These are phyloP conservation scores for Aphanomyces astaci DNA, from an alignment of 352 stramenopile genomes.

Conservation along the genomic window DNA sequence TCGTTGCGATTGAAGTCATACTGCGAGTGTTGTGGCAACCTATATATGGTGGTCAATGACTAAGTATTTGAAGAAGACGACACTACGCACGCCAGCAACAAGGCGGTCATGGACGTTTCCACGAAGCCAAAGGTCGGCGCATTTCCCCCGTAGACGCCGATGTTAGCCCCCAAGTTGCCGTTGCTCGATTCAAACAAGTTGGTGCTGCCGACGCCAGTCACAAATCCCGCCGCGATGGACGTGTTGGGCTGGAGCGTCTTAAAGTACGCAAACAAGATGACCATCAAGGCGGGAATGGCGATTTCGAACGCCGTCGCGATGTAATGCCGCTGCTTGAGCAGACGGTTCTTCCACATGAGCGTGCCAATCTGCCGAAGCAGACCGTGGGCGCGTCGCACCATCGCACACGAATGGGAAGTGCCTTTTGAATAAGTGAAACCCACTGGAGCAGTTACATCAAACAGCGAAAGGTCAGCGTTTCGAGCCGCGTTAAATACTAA, in stretches of 20 bases:
- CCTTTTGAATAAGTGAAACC: neutral
- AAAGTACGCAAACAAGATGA: slow-evolving; percentile 48
- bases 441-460: too few relatives aligned
- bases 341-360: slow-evolving; percentile 69
- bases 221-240: neutral
- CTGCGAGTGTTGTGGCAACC: neutral
- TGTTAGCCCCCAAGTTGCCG: neutral
- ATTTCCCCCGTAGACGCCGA: neutral
- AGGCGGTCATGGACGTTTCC: slow-evolving; percentile 51
- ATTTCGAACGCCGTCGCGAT: slow-evolving; percentile 48
- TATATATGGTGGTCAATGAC: neutral
- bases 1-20: slow-evolving; percentile 35
- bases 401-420: neutral
- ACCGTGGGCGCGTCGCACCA: neutral
- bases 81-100: slow-evolving; percentile 52
- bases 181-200: neutral
- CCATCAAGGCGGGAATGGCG: slow-evolving; percentile 48
- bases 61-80: slow-evolving; percentile 29
- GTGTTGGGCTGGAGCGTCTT: slow-evolving; percentile 26
- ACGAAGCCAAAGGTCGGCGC: slow-evolving; percentile 46
- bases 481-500: too few relatives aligned
- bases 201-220: neutral
- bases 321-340: slow-evolving; percentile 62
- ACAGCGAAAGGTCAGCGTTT: too few relatives aligned
- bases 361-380: slow-evolving; percentile 9